Evolutionary conservation across 1,284 basidiomycete genomes (phyloP), one percentile per base, ranked within the genome.

Genomic region (Exsudoporus floridanus): DNA sequence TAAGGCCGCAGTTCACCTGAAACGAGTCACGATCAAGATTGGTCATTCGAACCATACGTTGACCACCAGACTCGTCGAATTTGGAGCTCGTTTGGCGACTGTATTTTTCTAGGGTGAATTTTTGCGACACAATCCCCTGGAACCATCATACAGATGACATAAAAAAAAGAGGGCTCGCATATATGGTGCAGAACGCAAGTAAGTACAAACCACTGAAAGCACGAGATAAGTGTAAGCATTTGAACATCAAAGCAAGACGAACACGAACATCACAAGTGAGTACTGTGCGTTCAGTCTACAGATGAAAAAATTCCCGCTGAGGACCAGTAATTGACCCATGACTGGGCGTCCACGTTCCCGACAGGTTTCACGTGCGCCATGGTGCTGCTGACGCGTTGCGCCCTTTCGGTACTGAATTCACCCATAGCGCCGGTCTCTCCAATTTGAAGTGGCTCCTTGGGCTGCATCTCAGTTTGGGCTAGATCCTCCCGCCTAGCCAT

Each of bases 311-410:
- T 30, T 7, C 53, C 59, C 7, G 31, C 53, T 2, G 41, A 50
- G 16, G 34, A 40, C 61, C 61, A 63, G 34, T 64, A 57, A 18
- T 31, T 21, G n/a, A 62, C 53, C 63, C 61, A 66, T 16, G 52
- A 39, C 18, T 30, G 21, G 25, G 59, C 60, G 3, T 63, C 62
- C 16, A 12, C n/a, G 4, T 49, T 35, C 13, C 55, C 52, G 7
- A 66, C 34, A n/a, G 58, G 46, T 19, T 18, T 36, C 44, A 67
- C 59, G 5, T 25, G 21, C 12, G n/a, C 35, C 12, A 67, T 12
- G 16, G 54, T 44, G 34, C 45, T 49, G 42, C 63, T 59, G 8
- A 56, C 31, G 1, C 7, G 28, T n/a, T 53, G 45, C 3, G 54
- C 45, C 36, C 51, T 51, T 16, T n/a, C n/a, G 4, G 52, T 64